Evolutionary conservation across 2,329 filamentous ascomycete genomes (phyloP).

Genomic region (Lachnellula hyalina): DNA sequence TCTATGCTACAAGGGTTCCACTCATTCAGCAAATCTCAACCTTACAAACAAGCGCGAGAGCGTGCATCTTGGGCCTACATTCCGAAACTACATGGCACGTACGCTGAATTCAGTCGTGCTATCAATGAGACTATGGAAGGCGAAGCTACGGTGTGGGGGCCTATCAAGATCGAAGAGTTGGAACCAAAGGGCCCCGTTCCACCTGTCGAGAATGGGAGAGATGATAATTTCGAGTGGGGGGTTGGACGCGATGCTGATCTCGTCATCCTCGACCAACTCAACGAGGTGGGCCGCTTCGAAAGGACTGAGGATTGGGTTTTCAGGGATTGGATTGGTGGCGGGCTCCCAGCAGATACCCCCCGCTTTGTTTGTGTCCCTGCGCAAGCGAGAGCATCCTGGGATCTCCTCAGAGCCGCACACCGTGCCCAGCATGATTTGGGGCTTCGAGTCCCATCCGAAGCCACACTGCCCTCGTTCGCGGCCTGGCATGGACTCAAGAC

Average conservation of each 20-base stretch:
- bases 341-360: no score
- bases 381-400: no score
- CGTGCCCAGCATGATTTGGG: no score
- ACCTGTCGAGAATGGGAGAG: slow-evolving; percentile 49
- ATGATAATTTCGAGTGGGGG: slow-evolving; percentile 71
- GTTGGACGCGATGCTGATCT: slow-evolving; percentile 71
- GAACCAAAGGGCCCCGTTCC: slow-evolving; percentile 59
- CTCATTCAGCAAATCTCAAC: slow-evolving; percentile 60
- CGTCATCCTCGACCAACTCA: slow-evolving; percentile 36
- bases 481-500: no score
- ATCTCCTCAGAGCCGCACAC: no score
- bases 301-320: no score
- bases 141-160: slow-evolving; percentile 52
- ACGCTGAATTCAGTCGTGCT: slow-evolving; percentile 60
- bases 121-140: slow-evolving; percentile 45
- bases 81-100: slow-evolving; percentile 61
- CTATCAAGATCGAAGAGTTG: slow-evolving; percentile 53
- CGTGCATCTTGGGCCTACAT: slow-evolving; percentile 69
- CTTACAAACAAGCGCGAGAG: slow-evolving; percentile 69
- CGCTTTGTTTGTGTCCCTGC: no score
- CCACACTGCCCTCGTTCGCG: no score
- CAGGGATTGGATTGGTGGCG: no score
- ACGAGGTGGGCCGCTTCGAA: no score
- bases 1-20: slow-evolving; percentile 65
- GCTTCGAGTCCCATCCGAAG: no score